These are phyloP conservation scores for Calocybe indica DNA, from an alignment of 768 basidiomycete genomes.

Conservation along the genomic window DNA sequence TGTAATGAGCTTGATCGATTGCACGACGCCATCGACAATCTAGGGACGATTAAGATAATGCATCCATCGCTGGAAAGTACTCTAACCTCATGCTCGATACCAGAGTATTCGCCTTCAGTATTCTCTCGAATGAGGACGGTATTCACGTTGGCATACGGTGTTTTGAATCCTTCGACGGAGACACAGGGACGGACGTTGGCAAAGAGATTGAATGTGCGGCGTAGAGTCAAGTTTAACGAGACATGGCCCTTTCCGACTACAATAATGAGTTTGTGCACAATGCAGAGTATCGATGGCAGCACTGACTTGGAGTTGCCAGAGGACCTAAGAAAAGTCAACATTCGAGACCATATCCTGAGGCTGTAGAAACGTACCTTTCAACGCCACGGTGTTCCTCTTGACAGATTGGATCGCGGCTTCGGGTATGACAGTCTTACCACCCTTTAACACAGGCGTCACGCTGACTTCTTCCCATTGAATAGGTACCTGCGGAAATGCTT, in stretches of 20 bases:
- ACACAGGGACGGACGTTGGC: conserved; percentile 97
- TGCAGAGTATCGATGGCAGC: background rate
- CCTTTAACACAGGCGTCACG: conserved; percentile 89
- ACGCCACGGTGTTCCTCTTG: conserved; percentile 94
- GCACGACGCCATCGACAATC: conserved; percentile 96
- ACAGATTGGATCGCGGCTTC: conserved; percentile 86
- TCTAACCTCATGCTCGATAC: conserved; percentile 95
- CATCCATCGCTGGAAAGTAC: background rate
- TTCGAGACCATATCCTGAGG: background rate
- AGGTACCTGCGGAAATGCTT: conserved; percentile 64
- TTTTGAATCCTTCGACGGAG: conserved; percentile 96
- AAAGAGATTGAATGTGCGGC: conserved; percentile 96
- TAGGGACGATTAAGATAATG: conserved; percentile 18
- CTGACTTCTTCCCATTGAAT: conserved; percentile 99
- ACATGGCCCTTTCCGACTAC: conserved; percentile 98
- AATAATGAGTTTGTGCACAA: conserved; percentile 5
- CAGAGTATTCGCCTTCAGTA: conserved; percentile 99
- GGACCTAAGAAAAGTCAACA: conserved; percentile 52
- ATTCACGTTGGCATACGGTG: conserved; percentile 97
- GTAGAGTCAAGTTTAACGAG: conserved; percentile 93
- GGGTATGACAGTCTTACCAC: conserved; percentile 96
- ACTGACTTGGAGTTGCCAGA: conserved; percentile 92
- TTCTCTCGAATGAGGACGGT: conserved; percentile 98
- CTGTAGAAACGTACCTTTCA: conserved; percentile 65
- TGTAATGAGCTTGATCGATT: conserved; percentile 99